Evolutionary conservation across 2,329 filamentous ascomycete species (phyloP).

Genomic region (Ceratocystis alfenasii): DNA sequence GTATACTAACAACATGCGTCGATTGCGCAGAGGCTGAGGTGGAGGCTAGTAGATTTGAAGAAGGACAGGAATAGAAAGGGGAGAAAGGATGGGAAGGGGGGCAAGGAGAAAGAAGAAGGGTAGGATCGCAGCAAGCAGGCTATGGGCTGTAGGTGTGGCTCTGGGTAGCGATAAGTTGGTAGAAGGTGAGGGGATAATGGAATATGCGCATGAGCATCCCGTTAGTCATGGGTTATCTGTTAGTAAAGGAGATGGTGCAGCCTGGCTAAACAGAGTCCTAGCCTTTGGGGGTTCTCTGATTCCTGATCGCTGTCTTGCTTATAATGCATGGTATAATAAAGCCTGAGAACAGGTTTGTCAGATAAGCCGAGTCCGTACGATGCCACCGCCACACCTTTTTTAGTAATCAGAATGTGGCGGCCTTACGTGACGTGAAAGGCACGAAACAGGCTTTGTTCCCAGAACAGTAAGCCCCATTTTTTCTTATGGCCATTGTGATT

Average conservation of each 20-base stretch:
- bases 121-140: not conserved
- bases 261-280: too few species aligned
- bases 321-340: too few species aligned
- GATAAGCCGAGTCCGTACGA: too few species aligned
- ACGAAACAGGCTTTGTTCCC: not conserved
- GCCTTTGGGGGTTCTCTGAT: not conserved
- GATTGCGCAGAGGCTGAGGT: constrained; percentile 1
- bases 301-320: not conserved
- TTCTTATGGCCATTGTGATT: not conserved
- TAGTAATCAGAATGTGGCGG: too few species aligned
- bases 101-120: not conserved
- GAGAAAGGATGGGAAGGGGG: too few species aligned
- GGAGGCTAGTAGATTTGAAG: constrained; percentile 1
- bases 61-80: not conserved
- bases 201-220: not conserved
- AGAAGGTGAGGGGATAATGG: not conserved
- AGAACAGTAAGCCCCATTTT: not conserved
- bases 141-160: not conserved
- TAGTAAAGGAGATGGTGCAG: not conserved
- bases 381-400: too few species aligned
- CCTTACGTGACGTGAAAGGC: too few species aligned
- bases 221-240: not conserved
- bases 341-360: too few species aligned
- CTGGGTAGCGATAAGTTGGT: too few species aligned
- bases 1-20: not conserved